phyloP scores from a whole-genome alignment of 768 basidiomycete genomes.

The Lepiota venenata region DNA sequence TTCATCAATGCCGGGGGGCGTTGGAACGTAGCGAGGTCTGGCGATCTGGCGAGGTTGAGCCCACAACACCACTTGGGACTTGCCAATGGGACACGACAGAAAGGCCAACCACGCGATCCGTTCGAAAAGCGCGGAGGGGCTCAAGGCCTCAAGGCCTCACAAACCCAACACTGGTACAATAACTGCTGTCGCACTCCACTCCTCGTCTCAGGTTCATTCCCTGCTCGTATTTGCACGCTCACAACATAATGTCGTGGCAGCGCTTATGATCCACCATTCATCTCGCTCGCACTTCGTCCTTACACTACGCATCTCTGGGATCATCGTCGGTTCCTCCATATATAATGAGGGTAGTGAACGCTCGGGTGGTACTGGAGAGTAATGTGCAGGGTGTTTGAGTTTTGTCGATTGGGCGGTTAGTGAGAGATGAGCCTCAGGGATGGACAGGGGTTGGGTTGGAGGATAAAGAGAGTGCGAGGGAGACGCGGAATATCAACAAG shows the following conservation, averaged over 20 bases:
- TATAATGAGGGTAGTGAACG: background rate
- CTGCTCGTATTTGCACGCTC: conserved; percentile 76
- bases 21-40: no score
- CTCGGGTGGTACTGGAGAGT: conserved; percentile 57
- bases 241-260: conserved; percentile 84
- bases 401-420: conserved; percentile 94
- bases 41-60: no score
- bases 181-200: conserved; percentile 67
- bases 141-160: no score
- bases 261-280: conserved; percentile 92
- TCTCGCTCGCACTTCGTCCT: conserved; percentile 94
- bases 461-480: conserved; percentile 81
- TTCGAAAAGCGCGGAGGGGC: no score
- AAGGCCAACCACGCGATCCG: no score
- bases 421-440: conserved; percentile 68
- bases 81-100: no score
- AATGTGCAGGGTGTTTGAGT: conserved; percentile 82
- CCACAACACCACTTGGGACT: no score
- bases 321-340: conserved; percentile 43
- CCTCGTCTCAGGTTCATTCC: conserved; percentile 71
- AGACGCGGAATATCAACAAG: conserved; percentile 92
- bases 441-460: conserved; percentile 35
- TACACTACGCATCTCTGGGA: conserved; percentile 81
- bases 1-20: no score
- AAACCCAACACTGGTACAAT: conserved; percentile 68